These are phyloP conservation scores for Colletotrichum sublineola DNA, from an alignment of 2,329 filamentous ascomycete genomes.

Conservation along the genomic window DNA sequence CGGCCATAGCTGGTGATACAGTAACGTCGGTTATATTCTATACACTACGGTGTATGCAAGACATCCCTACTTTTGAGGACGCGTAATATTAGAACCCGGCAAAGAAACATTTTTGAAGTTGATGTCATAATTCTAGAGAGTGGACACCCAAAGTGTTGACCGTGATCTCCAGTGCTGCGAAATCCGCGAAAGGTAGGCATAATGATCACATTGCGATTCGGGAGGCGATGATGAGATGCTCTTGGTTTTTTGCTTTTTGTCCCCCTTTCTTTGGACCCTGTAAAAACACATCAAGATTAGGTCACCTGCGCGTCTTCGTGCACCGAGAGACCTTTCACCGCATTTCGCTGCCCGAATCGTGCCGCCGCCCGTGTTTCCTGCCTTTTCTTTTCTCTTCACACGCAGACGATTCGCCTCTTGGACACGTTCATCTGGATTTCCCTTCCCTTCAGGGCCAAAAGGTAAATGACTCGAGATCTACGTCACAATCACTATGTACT, in stretches of 20 bases:
- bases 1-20: no score
- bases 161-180: not conserved
- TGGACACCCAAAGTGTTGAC: not conserved
- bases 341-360: not conserved
- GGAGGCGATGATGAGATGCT: not conserved
- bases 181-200: not conserved
- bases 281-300: slow-evolving; percentile 2
- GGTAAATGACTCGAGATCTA: not conserved
- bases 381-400: not conserved
- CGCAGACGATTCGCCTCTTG: not conserved
- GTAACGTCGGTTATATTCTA: not conserved
- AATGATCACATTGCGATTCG: not conserved
- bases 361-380: not conserved
- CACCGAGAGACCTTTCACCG: not conserved
- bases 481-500: not conserved
- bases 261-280: not conserved
- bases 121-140: not conserved
- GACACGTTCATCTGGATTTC: not conserved
- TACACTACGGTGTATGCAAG: not conserved
- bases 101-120: not conserved
- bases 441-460: not conserved
- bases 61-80: no score
- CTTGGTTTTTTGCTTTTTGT: not conserved
- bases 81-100: not conserved
- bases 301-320: not conserved